These are phyloP conservation scores for Acorus calamus DNA, from an alignment of 106 monocot species.

Conservation along the genomic window DNA sequence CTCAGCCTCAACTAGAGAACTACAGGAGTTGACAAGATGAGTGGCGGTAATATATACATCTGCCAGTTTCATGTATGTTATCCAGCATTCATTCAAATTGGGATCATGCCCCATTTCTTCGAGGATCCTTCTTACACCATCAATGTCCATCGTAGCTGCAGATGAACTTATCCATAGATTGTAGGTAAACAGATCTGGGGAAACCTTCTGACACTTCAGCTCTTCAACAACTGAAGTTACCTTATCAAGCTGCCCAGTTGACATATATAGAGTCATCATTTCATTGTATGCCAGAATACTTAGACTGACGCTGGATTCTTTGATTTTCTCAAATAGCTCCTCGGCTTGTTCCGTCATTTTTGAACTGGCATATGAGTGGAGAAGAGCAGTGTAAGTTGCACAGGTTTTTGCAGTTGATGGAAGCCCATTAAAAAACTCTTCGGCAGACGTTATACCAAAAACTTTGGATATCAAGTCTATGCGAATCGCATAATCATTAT, in stretches of 20 bases:
- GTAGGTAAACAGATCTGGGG: conserved; percentile 78
- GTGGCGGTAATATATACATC: conserved; percentile 47
- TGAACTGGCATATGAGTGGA: conserved; percentile 70
- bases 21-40: conserved; percentile 31
- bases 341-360: conserved; percentile 68
- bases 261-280: conserved; percentile 94
- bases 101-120: conserved; percentile 56
- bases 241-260: conserved; percentile 75
- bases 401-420: conserved; percentile 46
- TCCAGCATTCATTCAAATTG: conserved; percentile 38
- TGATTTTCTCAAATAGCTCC: conserved; percentile 57
- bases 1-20: conserved; percentile 35
- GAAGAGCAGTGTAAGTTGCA: conserved; percentile 69
- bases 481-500: conserved; percentile 61
- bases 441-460: conserved; percentile 74
- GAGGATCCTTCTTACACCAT: conserved; percentile 50
- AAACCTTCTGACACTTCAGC: conserved; percentile 40
- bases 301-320: conserved; percentile 24
- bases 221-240: conserved; percentile 50
- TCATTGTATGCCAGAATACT: conserved; percentile 61
- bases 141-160: conserved; percentile 53
- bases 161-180: conserved; percentile 81
- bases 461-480: conserved; percentile 84
- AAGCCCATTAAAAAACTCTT: conserved; percentile 88
- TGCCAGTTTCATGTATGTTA: conserved; percentile 44